Evolutionary conservation across 371 early-diverging fungal genomes (phyloP).

Genomic region (Batkoa obscura): DNA sequence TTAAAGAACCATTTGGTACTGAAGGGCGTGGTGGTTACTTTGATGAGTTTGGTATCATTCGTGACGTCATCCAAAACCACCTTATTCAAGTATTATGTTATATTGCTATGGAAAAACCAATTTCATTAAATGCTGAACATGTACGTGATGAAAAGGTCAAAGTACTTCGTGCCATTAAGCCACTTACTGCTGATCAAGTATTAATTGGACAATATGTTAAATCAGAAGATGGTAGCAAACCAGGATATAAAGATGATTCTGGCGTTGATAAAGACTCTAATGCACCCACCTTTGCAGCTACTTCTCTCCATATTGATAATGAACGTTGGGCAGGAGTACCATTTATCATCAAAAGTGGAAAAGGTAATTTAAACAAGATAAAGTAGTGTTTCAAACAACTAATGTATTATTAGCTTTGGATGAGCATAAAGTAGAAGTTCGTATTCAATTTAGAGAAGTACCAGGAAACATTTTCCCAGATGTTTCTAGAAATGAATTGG

Average conservation of each 20-base stretch:
- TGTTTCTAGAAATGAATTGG: slow-evolving; percentile 80
- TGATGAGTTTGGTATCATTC: slow-evolving; percentile 97
- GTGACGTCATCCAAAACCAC: slow-evolving; percentile 99
- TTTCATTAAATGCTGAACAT: slow-evolving; percentile 66
- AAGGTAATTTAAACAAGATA: slow-evolving; percentile 21
- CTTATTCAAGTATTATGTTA: slow-evolving; percentile 79
- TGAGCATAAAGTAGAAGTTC: slow-evolving; percentile 79
- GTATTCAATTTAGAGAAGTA: slow-evolving; percentile 86
- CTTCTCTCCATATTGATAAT: slow-evolving; percentile 69
- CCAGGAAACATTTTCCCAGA: slow-evolving; percentile 52
- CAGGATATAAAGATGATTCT: slow-evolving; percentile 80
- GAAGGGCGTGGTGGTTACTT: slow-evolving; percentile 98
- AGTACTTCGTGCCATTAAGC: slow-evolving; percentile 64
- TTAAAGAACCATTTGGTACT: slow-evolving; percentile 96
- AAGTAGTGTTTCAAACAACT: background rate
- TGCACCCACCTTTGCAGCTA: slow-evolving; percentile 87
- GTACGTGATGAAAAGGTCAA: slow-evolving; percentile 80
- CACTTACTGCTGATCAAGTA: slow-evolving; percentile 53
- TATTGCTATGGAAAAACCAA: slow-evolving; percentile 86
- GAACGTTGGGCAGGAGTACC: slow-evolving; percentile 95
- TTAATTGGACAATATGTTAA: slow-evolving; percentile 72
- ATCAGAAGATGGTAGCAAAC: slow-evolving; percentile 47
- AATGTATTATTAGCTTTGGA: slow-evolving; percentile 44
- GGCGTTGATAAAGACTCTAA: slow-evolving; percentile 57
- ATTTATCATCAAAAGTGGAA: slow-evolving; percentile 89